These are phyloP conservation scores for Amphichorda felina DNA, from an alignment of 2,329 filamentous ascomycete genomes.

Conservation along the genomic window DNA sequence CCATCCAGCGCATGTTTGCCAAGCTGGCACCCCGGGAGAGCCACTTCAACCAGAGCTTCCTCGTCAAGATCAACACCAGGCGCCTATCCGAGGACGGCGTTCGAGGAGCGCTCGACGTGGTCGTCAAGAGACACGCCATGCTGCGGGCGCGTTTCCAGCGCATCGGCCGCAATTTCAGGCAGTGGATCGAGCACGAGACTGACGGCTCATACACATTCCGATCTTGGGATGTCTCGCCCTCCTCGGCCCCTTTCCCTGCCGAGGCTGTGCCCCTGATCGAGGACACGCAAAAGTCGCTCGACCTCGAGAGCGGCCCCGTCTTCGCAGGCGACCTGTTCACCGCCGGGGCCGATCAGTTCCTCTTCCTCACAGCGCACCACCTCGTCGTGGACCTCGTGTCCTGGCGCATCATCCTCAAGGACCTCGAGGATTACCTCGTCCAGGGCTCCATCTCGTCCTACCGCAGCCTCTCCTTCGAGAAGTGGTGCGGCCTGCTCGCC, in stretches of 20 bases:
- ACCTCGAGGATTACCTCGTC: slow-evolving; percentile 25
- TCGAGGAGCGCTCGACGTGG: background rate
- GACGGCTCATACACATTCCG: slow-evolving; percentile 2
- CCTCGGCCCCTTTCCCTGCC: too few species aligned
- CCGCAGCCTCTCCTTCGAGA: too few species aligned
- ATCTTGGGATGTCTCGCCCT: too few species aligned
- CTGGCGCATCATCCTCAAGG: slow-evolving; percentile 29
- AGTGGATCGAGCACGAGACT: slow-evolving; percentile 1
- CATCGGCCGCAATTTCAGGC: too few species aligned
- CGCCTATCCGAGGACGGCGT: background rate
- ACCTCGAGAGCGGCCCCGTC: slow-evolving; percentile 5
- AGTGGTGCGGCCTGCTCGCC: too few species aligned
- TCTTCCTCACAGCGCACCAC: slow-evolving; percentile 21
- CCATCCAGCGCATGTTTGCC: too few species aligned
- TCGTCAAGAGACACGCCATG: background rate
- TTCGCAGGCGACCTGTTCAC: slow-evolving; percentile 7
- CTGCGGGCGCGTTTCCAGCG: background rate
- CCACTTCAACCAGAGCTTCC: slow-evolving; percentile 8
- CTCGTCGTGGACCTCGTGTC: slow-evolving; percentile 32
- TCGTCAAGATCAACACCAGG: slow-evolving; percentile 3
- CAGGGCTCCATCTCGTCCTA: too few species aligned
- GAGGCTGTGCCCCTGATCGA: background rate
- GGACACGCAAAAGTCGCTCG: slow-evolving; percentile 4
- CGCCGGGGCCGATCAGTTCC: slow-evolving; percentile 10
- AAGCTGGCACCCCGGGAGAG: too few species aligned